phyloP scores from a whole-genome alignment of 2,329 filamentous ascomycete genomes.

The Fusarium sp. region DNA sequence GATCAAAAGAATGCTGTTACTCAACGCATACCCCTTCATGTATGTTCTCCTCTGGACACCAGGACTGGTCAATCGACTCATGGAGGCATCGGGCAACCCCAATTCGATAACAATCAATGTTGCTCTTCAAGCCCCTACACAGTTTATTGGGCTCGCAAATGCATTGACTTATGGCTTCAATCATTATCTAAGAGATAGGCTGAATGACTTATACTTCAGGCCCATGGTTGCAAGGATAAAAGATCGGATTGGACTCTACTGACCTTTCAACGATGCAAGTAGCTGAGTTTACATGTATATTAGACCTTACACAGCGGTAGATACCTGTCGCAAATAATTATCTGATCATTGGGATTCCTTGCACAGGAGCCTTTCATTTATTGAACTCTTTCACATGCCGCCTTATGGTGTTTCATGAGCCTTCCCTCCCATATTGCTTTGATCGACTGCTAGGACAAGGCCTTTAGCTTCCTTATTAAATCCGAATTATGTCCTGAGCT shows the following conservation, averaged over 20 bases:
- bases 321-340: no score
- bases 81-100: conserved; percentile 29
- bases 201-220: conserved; percentile 18
- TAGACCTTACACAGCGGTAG: no score
- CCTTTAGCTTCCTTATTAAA: no score
- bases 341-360: no score
- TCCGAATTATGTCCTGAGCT: no score
- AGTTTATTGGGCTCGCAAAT: conserved; percentile 34
- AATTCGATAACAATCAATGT: conserved; percentile 2
- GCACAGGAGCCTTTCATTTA: no score
- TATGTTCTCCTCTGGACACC: conserved; percentile 38
- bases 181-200: conserved; percentile 36
- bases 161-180: conserved; percentile 39
- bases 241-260: background rate
- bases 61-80: conserved; percentile 31
- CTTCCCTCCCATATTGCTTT: no score
- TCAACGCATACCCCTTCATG: conserved; percentile 39
- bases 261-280: background rate
- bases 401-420: no score
- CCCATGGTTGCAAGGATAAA: conserved; percentile 8
- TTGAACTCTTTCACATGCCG: no score
- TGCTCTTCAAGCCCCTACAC: conserved; percentile 29
- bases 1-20: conserved; percentile 37
- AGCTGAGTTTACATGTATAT: no score
- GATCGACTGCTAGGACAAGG: no score